Evolutionary conservation across 345 rosid species (phyloP), one percentile per base, ranked within the genome.

Genomic region (Physaria fendleri): DNA sequence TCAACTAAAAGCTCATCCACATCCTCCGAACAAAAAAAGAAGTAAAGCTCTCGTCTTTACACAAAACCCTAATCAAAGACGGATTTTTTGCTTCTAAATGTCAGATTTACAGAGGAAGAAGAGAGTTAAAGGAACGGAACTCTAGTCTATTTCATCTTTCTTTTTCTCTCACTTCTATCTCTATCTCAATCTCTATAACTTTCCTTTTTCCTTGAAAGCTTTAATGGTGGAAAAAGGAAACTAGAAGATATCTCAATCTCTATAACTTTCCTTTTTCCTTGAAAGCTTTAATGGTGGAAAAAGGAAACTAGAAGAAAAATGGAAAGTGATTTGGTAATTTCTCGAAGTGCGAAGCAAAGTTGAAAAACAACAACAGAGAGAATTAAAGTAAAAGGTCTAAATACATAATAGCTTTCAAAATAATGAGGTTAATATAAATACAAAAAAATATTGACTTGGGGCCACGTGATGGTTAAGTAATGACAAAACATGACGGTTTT

Each of bases 381-480:
- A 35, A 35, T n/a, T 11, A 45, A 30, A 13, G 27, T 11, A 6
- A 4, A 27, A 43, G n/a, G n/a, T n/a, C n/a, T n/a, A 65, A 65
- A 24, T 37, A 64, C 55, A 44, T 23, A 55, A 56, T 56, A 39
- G 57, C 64, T 47, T 66, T 47, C 49, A 65, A 51, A 53, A 42
- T 21, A 33, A 48, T 6, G 0, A 46, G 25, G 4, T 8, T 7
- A 16, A 33, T 33, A 1, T 8, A 14, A 7, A 35, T n/a, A 8
- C 11, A 2, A 4, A 14, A 25, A 12, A 51, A 38, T 23, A 0
- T 25, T 60, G 41, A 43, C 27, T 23, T 51, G 66, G 64, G 33
- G 57, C 71, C 82, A 76, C 81, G 77, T 55, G 47, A 29, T 64
- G 76, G 82, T 79, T 82, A 84, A 71, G 55, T 54, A 1, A 35